These are phyloP conservation scores for Plasmodium berghei DNA, from an alignment of 169 alveolate species.

Conservation along the genomic window DNA sequence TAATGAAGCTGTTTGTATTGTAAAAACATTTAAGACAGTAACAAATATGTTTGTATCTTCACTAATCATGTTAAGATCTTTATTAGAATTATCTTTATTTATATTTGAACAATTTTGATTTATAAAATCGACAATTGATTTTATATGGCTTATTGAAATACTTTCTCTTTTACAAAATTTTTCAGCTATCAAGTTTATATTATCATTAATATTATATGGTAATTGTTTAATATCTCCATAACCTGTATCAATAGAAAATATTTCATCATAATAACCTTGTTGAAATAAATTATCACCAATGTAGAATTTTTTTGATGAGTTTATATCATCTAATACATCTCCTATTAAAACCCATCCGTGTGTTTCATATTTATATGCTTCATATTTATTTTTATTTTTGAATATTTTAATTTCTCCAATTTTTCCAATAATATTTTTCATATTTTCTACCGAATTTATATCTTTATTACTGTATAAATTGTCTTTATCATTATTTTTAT, in stretches of 20 bases:
- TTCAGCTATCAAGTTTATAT: slow-evolving; percentile 62
- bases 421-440: slow-evolving; percentile 39
- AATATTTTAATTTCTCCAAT: slow-evolving; percentile 65
- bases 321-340: slow-evolving; percentile 56
- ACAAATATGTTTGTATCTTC: slow-evolving; percentile 16
- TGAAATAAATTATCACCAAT: slow-evolving; percentile 51
- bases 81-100: not conserved
- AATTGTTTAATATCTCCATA: slow-evolving; percentile 30
- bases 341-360: slow-evolving; percentile 49
- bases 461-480: slow-evolving; percentile 1
- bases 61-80: not conserved
- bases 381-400: slow-evolving; percentile 51
- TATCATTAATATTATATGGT: slow-evolving; percentile 61
- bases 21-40: slow-evolving; percentile 52
- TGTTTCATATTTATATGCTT: slow-evolving; percentile 69
- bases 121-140: slow-evolving; percentile 70
- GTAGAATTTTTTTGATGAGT: slow-evolving; percentile 50
- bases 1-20: slow-evolving; percentile 42
- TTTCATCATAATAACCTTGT: slow-evolving; percentile 71
- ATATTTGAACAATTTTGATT: slow-evolving; percentile 28
- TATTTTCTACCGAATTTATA: slow-evolving; percentile 27
- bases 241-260: slow-evolving; percentile 45
- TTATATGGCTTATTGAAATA: slow-evolving; percentile 44
- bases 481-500: not conserved
- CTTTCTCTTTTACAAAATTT: slow-evolving; percentile 69